These are phyloP conservation scores for Geotrichum siamense DNA, from an alignment of 1,139 yeast species.

Conservation along the genomic window DNA sequence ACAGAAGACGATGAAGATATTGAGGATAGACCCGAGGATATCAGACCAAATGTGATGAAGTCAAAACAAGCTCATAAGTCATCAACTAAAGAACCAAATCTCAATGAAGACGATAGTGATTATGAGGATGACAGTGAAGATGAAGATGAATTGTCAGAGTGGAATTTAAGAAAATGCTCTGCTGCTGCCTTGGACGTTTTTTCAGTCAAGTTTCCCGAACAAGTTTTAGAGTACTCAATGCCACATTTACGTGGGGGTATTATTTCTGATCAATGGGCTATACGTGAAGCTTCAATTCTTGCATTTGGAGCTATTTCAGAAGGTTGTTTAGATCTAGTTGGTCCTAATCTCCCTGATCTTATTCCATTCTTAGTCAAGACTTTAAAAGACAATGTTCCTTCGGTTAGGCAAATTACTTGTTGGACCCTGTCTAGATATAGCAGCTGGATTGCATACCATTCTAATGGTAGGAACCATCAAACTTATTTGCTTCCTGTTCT, in stretches of 20 bases:
- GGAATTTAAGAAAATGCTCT: constrained; percentile 90
- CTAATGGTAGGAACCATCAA: constrained; percentile 53
- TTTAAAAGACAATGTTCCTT: constrained; percentile 65
- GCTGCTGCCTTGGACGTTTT: constrained; percentile 87
- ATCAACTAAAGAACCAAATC: constrained; percentile 22
- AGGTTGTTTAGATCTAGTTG: constrained; percentile 69
- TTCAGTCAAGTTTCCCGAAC: constrained; percentile 60
- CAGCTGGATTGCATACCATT: constrained; percentile 52
- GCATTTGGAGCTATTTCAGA: constrained; percentile 95
- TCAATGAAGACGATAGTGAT: constrained; percentile 31
- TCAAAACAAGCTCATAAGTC: constrained; percentile 55
- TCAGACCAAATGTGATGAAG: constrained; percentile 68
- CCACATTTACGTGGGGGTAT: constrained; percentile 73
- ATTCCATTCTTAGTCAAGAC: constrained; percentile 82
- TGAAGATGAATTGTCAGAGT: constrained; percentile 57
- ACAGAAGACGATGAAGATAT: constrained; percentile 65
- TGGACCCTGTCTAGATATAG: constrained; percentile 91
- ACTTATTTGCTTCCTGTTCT: constrained; percentile 62
- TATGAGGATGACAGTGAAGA: constrained; percentile 62
- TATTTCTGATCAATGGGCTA: constrained; percentile 69
- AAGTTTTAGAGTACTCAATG: constrained; percentile 58
- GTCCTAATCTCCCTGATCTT: constrained; percentile 67
- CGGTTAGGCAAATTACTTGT: constrained; percentile 88
- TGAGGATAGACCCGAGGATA: constrained; percentile 82
- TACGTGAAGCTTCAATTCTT: constrained; percentile 85